Evolutionary conservation across 306 rosid genomes (phyloP).

Genomic region (Quercus aquifolioides): DNA sequence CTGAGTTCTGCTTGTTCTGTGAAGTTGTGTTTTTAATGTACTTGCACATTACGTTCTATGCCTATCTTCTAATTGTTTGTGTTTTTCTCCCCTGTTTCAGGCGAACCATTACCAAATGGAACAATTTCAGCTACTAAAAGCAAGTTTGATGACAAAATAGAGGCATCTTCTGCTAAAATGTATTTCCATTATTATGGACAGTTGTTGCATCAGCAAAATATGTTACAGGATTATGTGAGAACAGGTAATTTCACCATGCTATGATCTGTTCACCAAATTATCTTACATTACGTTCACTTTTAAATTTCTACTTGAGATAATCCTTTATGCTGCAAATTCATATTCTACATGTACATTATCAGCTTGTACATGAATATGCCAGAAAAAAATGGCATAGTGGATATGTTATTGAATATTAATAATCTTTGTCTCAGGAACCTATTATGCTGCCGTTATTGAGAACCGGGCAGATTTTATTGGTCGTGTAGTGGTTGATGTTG

Average conservation of each 20-base stretch:
- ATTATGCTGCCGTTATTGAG: conserved; percentile 87
- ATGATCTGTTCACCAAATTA: conserved; percentile 4
- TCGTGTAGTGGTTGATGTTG: conserved; percentile 94
- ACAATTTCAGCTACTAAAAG: conserved; percentile 45
- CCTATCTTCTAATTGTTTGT: background rate
- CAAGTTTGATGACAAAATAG: conserved; percentile 93
- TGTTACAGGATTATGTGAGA: conserved; percentile 96
- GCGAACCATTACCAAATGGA: conserved; percentile 56
- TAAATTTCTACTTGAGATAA: background rate
- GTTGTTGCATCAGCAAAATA: conserved; percentile 91
- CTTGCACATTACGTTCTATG: background rate
- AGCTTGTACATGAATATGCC: background rate
- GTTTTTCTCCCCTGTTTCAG: conserved; percentile 30
- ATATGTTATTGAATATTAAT: background rate
- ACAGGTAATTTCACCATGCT: conserved; percentile 57
- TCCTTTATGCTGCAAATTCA: background rate
- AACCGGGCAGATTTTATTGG: conserved; percentile 81
- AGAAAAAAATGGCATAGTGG: background rate
- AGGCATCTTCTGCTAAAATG: conserved; percentile 92
- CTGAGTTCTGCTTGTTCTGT: background rate
- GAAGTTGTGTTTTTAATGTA: background rate
- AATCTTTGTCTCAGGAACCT: conserved; percentile 57
- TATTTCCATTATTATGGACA: conserved; percentile 97
- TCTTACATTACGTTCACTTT: background rate
- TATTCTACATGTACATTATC: background rate